These are phyloP conservation scores for Botrytis elliptica DNA, from an alignment of 2,329 filamentous ascomycete species.

Conservation along the genomic window DNA sequence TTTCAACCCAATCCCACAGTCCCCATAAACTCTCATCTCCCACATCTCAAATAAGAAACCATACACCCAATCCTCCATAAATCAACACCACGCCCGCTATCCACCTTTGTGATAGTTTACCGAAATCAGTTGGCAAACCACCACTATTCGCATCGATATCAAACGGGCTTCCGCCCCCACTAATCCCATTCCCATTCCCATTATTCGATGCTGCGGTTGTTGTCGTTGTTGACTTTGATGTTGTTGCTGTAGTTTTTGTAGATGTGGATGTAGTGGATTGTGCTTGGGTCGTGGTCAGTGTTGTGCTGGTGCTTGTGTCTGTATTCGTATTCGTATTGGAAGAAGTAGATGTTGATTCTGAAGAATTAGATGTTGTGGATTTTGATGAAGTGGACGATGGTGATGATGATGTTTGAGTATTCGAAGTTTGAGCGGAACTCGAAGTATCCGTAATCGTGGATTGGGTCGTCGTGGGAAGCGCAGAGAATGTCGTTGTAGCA, in stretches of 20 bases:
- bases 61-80: neutral
- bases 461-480: neutral
- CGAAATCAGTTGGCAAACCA: neutral
- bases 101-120: neutral
- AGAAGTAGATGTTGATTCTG: neutral
- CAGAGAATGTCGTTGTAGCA: neutral
- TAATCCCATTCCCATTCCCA: constrained; percentile 7
- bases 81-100: neutral
- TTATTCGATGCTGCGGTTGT: neutral
- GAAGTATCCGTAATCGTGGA: neutral
- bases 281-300: neutral
- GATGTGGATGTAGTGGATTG: neutral
- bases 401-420: neutral
- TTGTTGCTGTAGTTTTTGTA: neutral
- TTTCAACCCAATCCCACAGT: neutral
- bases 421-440: neutral
- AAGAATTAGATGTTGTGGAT: neutral
- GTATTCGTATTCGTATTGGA: neutral
- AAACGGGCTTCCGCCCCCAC: constrained; percentile 23
- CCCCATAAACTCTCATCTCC: neutral
- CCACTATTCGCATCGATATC: constrained; percentile 21
- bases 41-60: neutral
- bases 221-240: neutral
- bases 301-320: neutral
- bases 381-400: neutral